Evolutionary conservation across 2,329 filamentous ascomycete species (phyloP), one percentile per base, ranked within the genome.

Genomic region (Hypoxylon sp.): DNA sequence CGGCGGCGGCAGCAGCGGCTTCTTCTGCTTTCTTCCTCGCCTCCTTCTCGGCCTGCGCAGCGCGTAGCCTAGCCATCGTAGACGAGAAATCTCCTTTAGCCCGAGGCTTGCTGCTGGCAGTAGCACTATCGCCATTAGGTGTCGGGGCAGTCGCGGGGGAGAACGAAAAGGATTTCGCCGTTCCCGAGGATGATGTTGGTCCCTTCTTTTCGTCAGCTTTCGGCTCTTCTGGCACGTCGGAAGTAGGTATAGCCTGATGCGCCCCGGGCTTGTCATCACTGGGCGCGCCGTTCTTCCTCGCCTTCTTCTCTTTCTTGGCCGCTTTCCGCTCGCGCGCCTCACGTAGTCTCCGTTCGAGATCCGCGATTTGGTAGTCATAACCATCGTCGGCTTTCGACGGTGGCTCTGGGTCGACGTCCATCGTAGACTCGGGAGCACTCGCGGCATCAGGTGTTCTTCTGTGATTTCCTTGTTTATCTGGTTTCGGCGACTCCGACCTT

Each of bases 21-120:
- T 82, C 81, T 43, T 76, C 75, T 53, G 86, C 84, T 66, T 82
- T 81, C 70, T 80, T 81, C 45, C 78, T 74, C 58, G 86, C 80
- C 67, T 88, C 81, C 55, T 87, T 85, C 65, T 86, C 85, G 11
- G 86, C 82, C 74, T 88, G 86, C 23, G 86, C 86, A 60, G 83
- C 86, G 68, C 85, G 84, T 41, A 89, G 69, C 60, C 85, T 81
- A 64, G 85, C 88, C 78, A 88, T 81, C 1, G 84, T 88, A 8
- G 74, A 75, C 48, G 78, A 74, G 63, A 75, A 75, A 60, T 72
- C 70, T 6, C 63, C 68, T 70, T 72, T 63, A 70, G 73, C 55
- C 68, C 76, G 60, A 0, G 76, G 76, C 9, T 75, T 68, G 69
- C 70, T 47, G 2, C 58, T 14, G 14, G 43, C 19, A 2, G 65